These are phyloP conservation scores for Akanthomyces muscarius DNA, from an alignment of 2,329 filamentous ascomycete genomes.

Conservation along the genomic window DNA sequence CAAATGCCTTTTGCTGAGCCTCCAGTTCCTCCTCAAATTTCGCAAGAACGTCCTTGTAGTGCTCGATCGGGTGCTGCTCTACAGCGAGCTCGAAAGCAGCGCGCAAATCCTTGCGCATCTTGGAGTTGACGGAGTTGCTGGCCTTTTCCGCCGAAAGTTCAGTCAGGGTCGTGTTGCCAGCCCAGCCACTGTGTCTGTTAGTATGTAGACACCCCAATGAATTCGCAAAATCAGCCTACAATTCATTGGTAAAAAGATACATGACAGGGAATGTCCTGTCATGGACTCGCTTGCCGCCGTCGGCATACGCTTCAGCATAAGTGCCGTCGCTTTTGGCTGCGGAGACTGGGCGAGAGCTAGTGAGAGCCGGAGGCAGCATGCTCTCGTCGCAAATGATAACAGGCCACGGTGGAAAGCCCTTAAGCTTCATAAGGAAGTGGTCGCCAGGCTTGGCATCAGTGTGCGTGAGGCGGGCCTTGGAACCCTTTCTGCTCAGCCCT, in stretches of 20 bases:
- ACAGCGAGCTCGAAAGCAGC: slow-evolving; percentile 76
- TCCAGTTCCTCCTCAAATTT: slow-evolving; percentile 64
- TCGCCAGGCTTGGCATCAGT: slow-evolving; percentile 85
- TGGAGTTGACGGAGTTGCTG: slow-evolving; percentile 63
- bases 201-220: background rate
- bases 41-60: slow-evolving; percentile 78
- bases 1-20: slow-evolving; percentile 49
- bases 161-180: slow-evolving; percentile 75
- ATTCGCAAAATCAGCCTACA: slow-evolving; percentile 59
- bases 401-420: slow-evolving; percentile 93
- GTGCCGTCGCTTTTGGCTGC: slow-evolving; percentile 78
- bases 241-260: slow-evolving; percentile 94
- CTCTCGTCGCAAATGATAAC: slow-evolving; percentile 90
- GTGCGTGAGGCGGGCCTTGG: slow-evolving; percentile 65
- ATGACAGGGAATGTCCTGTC: slow-evolving; percentile 91
- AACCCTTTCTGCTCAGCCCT: slow-evolving; percentile 78
- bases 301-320: slow-evolving; percentile 80
- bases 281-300: slow-evolving; percentile 78
- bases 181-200: slow-evolving; percentile 68
- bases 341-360: slow-evolving; percentile 77
- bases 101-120: slow-evolving; percentile 75
- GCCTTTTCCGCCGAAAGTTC: slow-evolving; percentile 73
- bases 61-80: slow-evolving; percentile 69
- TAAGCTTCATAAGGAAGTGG: slow-evolving; percentile 88
- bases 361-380: slow-evolving; percentile 78